These are phyloP conservation scores for Penicillium sp. DNA, from an alignment of 2,329 filamentous ascomycete species.

Conservation along the genomic window DNA sequence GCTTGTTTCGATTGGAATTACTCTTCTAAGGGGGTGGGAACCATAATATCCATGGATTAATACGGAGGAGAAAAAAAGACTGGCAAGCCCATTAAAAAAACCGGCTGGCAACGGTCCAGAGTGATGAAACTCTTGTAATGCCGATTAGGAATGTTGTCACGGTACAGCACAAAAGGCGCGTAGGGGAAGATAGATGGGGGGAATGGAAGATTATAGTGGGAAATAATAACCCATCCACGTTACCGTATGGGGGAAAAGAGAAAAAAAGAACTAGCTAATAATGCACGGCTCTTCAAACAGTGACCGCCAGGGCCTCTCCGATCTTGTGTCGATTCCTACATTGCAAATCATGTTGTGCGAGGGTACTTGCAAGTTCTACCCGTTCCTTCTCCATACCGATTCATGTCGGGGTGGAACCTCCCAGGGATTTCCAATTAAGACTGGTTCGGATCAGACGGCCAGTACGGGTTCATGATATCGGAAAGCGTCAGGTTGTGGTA, in stretches of 20 bases:
- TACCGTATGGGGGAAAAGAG: not conserved
- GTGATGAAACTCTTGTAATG: constrained; percentile 5
- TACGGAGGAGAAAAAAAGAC: not conserved
- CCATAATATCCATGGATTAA: not conserved
- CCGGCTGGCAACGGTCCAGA: not conserved
- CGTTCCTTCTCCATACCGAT: not conserved
- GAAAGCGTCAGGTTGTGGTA: constrained; percentile 13
- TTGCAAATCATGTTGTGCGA: constrained; percentile 13
- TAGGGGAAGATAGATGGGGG: not conserved
- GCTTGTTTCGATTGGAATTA: not conserved
- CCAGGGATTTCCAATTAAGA: not conserved
- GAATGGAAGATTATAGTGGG: not conserved
- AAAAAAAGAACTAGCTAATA: not conserved
- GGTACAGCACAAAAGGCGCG: constrained; percentile 9
- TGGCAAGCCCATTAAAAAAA: not conserved
- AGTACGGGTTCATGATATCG: constrained; percentile 16
- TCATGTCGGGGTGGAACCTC: not conserved
- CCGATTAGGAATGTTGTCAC: constrained; percentile 21
- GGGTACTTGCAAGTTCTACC: not conserved
- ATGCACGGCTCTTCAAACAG: constrained; percentile 8
- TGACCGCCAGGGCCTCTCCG: not conserved
- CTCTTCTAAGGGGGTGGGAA: not conserved
- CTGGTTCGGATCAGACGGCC: not conserved
- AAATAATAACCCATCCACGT: not conserved
- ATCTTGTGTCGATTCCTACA: not conserved